Percentiles rank a stretch among this genome's conserved stretches.
Evolutionary conservation across 306 rosid species (phyloP).

Genomic region (Styphnolobium japonicum): DNA sequence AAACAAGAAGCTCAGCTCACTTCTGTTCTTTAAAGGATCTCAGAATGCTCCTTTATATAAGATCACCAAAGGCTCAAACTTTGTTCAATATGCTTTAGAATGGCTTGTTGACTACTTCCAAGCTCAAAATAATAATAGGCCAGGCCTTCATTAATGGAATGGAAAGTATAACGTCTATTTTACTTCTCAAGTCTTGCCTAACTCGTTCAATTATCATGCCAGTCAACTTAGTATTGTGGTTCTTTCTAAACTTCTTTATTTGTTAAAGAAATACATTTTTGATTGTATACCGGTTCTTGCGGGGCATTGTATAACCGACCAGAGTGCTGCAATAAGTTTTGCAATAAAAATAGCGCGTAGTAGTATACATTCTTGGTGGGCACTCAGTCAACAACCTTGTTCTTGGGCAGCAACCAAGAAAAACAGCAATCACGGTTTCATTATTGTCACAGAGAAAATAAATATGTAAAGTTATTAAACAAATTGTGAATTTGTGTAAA

Average conservation of each 20-base stretch:
- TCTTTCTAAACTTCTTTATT: background rate
- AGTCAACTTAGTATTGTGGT: constrained; percentile 1
- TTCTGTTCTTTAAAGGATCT: background rate
- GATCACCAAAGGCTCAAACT: background rate
- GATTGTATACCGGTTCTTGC: background rate
- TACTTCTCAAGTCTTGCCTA: background rate
- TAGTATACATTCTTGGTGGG: background rate
- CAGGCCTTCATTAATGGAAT: background rate
- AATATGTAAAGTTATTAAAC: too few species aligned
- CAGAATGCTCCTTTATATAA: background rate
- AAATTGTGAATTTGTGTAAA: too few species aligned
- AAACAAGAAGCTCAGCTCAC: background rate
- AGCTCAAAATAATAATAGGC: background rate
- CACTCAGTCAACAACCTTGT: constrained; percentile 3
- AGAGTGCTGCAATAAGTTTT: background rate
- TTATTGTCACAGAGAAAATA: too few species aligned
- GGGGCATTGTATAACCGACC: background rate
- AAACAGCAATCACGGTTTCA: background rate
- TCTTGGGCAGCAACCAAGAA: background rate
- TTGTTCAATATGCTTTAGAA: background rate
- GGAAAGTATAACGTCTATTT: too few species aligned
- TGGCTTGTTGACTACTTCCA: background rate
- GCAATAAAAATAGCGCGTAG: background rate
- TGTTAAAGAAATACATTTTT: background rate
- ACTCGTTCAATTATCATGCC: background rate